Evolutionary conservation across 768 basidiomycete genomes (phyloP).

Genomic region (Boletus subcaerulescens): DNA sequence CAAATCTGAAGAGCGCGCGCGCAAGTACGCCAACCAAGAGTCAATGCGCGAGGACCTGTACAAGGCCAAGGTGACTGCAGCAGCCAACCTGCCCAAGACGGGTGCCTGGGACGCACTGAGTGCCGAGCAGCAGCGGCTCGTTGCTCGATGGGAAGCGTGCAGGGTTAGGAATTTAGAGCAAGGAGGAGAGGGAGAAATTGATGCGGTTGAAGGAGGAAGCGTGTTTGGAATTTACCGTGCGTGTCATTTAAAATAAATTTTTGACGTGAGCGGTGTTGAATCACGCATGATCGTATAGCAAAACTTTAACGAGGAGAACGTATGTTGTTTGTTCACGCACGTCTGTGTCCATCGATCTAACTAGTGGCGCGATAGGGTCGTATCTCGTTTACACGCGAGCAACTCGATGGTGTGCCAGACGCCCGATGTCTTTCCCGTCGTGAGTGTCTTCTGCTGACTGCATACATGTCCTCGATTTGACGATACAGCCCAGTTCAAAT

Average conservation of each 20-base stretch:
- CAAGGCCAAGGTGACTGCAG: conserved; percentile 64
- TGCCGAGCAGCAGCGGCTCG: conserved; percentile 66
- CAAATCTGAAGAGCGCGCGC: conserved; percentile 63
- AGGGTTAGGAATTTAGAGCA: conserved; percentile 69
- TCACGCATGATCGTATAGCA: conserved; percentile 42
- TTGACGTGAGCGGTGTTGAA: not conserved
- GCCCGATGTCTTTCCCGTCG: conserved; percentile 77
- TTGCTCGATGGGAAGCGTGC: conserved; percentile 78
- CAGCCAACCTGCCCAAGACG: conserved; percentile 62
- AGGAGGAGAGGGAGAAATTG: conserved; percentile 51
- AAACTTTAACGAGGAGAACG: conserved; percentile 90
- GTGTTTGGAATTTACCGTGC: conserved; percentile 75
- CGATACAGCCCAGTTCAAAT: conserved; percentile 64
- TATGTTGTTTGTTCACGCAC: conserved; percentile 25
- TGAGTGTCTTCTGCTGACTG: conserved; percentile 31
- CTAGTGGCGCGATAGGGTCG: conserved; percentile 42
- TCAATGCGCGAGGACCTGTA: conserved; percentile 83
- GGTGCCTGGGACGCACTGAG: conserved; percentile 60
- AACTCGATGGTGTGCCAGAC: conserved; percentile 82
- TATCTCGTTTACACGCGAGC: conserved; percentile 64
- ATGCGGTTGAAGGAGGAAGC: too few relatives aligned
- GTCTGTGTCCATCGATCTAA: not conserved
- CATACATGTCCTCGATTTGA: not conserved
- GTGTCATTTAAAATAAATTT: not conserved
- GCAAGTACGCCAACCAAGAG: conserved; percentile 70